A percentile compares a stretch with the other conserved stretches of the same genome.
Conservation (phyloP, 306 rosid genomes). For the Betula pendula region DNA sequence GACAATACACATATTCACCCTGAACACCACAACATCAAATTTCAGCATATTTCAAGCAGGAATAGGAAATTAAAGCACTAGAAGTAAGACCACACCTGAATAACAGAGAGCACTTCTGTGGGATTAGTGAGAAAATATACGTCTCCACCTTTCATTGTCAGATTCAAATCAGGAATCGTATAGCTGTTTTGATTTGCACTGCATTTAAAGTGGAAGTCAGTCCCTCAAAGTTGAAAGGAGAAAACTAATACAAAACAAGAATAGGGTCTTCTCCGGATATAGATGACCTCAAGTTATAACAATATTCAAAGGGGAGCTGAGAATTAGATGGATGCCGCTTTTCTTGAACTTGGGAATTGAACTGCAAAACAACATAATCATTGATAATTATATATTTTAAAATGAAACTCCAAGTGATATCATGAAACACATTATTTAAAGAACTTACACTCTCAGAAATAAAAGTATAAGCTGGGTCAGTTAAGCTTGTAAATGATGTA, state of each 20-base stretch:
- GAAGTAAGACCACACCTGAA: conserved; percentile 27
- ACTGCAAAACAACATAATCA: conserved; percentile 47
- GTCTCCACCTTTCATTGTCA: conserved; percentile 81
- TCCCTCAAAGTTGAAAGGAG: conserved; percentile 5
- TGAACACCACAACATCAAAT: conserved; percentile 38
- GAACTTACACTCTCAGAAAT: conserved; percentile 58
- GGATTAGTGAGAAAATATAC: conserved; percentile 41
- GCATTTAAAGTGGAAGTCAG: conserved; percentile 38
- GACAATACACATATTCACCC: conserved; percentile 44
- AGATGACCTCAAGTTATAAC: conserved; percentile 63
- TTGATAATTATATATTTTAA: neutral
- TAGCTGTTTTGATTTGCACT: conserved; percentile 39
- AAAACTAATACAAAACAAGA: conserved; percentile 5
- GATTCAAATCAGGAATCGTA: conserved; percentile 43
- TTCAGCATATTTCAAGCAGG: conserved; percentile 12
- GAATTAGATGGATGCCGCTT: conserved; percentile 29
- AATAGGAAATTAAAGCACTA: conserved; percentile 13
- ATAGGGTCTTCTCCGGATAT: conserved; percentile 6
- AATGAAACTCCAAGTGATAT: conserved; percentile 21
- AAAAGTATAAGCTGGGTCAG: conserved; percentile 67
- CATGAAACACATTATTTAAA: conserved; percentile 10
- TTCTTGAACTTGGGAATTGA: conserved; percentile 39
- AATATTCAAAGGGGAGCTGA: conserved; percentile 68
- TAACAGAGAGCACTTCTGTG: neutral
- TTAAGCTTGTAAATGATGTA: conserved; percentile 79